Evolutionary conservation across 345 rosid species (phyloP).

Genomic region (Lepidium didymum): DNA sequence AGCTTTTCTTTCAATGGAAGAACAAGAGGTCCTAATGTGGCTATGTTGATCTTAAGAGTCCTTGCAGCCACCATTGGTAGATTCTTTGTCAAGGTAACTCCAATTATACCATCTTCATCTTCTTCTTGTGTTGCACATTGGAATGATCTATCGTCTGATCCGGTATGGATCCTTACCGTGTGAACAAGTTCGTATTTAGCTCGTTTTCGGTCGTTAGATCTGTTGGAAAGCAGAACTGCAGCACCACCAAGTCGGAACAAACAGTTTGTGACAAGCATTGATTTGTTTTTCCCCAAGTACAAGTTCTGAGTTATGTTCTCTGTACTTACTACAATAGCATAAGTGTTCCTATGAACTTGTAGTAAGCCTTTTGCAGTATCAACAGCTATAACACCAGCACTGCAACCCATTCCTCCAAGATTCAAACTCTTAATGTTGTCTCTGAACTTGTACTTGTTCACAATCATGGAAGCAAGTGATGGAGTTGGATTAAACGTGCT

Average conservation of each 20-base stretch:
- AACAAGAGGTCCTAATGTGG: conserved; percentile 53
- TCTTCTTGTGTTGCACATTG: conserved; percentile 50
- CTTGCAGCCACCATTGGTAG: conserved; percentile 56
- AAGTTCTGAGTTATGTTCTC: conserved; percentile 45
- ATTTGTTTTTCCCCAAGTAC: conserved; percentile 45
- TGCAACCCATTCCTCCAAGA: conserved; percentile 60
- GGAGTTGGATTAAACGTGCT: conserved; percentile 36
- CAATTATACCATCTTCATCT: conserved; percentile 39
- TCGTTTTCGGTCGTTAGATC: conserved; percentile 25
- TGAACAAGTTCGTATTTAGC: conserved; percentile 55
- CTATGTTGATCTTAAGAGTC: conserved; percentile 53
- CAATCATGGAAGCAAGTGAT: conserved; percentile 39
- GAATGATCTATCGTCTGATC: conserved; percentile 49
- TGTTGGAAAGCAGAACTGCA: conserved; percentile 51
- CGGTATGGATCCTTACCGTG: conserved; percentile 51
- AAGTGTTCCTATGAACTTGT: conserved; percentile 44
- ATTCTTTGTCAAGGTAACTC: conserved; percentile 57
- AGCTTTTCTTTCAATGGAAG: conserved; percentile 62
- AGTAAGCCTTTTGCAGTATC: conserved; percentile 40
- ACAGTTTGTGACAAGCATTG: conserved; percentile 57
- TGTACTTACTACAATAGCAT: conserved; percentile 54
- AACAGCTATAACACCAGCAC: conserved; percentile 45
- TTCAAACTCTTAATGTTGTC: conserved; percentile 36
- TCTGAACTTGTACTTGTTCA: conserved; percentile 42
- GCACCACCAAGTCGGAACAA: conserved; percentile 54